phyloP scores from a whole-genome alignment of 345 rosid genomes.

The Mallotus nudiflorus region DNA sequence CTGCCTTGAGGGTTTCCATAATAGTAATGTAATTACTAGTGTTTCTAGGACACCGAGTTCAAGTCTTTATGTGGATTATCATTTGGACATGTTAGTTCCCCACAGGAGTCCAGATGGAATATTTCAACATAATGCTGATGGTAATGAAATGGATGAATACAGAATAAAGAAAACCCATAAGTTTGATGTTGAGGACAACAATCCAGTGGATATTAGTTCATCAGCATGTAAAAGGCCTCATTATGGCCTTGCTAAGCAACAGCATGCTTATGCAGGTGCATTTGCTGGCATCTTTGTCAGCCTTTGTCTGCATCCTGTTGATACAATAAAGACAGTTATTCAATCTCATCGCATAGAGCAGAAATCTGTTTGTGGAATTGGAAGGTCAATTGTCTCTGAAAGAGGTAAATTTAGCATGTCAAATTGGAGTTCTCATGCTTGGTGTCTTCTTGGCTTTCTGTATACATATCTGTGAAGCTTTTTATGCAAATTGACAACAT shows the following conservation, averaged over 20 bases:
- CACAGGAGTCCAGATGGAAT: slow-evolving; percentile 22
- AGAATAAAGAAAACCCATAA: slow-evolving; percentile 23
- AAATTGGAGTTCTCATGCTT: slow-evolving; percentile 6
- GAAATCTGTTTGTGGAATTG: slow-evolving; percentile 59
- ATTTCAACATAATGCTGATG: slow-evolving; percentile 18
- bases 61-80: slow-evolving; percentile 35
- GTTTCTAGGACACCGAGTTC: slow-evolving; percentile 32
- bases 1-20: slow-evolving; percentile 34
- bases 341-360: slow-evolving; percentile 72
- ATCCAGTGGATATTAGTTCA: slow-evolving; percentile 23
- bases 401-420: slow-evolving; percentile 51
- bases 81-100: slow-evolving; percentile 34
- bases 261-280: slow-evolving; percentile 95
- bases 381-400: slow-evolving; percentile 77
- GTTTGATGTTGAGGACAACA: slow-evolving; percentile 21
- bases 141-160: slow-evolving; percentile 27
- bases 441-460: slow-evolving; percentile 7
- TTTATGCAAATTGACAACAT: slow-evolving; percentile 13
- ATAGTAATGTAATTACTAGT: slow-evolving; percentile 30
- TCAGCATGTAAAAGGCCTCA: slow-evolving; percentile 35
- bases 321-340: slow-evolving; percentile 76
- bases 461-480: slow-evolving; percentile 1
- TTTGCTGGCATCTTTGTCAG: slow-evolving; percentile 79
- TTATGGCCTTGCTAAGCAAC: slow-evolving; percentile 55
- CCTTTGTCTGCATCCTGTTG: slow-evolving; percentile 91